Evolutionary conservation across 768 basidiomycete genomes (phyloP), one percentile per base, ranked within the genome.

Genomic region (Tricholoma furcatifolium): DNA sequence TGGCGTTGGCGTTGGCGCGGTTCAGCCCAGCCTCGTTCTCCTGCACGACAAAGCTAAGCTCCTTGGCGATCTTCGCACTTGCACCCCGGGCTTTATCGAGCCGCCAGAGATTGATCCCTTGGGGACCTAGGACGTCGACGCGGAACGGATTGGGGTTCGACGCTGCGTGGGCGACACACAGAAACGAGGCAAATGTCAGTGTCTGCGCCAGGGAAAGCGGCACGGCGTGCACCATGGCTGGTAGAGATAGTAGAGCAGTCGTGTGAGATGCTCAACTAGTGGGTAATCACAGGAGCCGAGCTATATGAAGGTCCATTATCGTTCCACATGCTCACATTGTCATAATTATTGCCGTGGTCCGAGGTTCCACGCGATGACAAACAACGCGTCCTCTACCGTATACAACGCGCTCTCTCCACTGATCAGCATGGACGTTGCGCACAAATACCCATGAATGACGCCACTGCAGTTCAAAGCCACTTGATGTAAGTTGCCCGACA

Each of bases 31-130:
- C n/a, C n/a, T n/a, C 43, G 53, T 47, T 47, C 40, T 48, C 62
- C 49, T 62, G 61, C 12, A 67, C 51, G 34, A 56, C 60, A 52
- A 51, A 52, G 12, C 47, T 52, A 43, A 50, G 45, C 52, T 41
- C 59, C 52, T 47, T 57, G 51, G 30, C 49, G 51, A 45, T 57
- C 40, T 55, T 56, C 21, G 39, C 35, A 34, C 57, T 56, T 21
- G 39, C 35, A 34, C 57, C 60, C 53, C 55, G 56, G 15, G 53
- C 60, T 48, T 59, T 47, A 34, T 74, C 68, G 31, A 88, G 70
- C 65, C 72, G 79, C 85, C 84, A 85, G 35, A 83, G 67, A 65
- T 88, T 89, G 54, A 88, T 74, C 15, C 76, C 79, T 65, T 87
- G 87, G 11, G 85, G 73, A 10, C 80, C 82, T 36, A 69, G 63